Evolutionary conservation across 192 early-diverging fungal genomes (phyloP), one percentile per base, ranked within the genome.

Genomic region (Entomortierella parvispora): DNA sequence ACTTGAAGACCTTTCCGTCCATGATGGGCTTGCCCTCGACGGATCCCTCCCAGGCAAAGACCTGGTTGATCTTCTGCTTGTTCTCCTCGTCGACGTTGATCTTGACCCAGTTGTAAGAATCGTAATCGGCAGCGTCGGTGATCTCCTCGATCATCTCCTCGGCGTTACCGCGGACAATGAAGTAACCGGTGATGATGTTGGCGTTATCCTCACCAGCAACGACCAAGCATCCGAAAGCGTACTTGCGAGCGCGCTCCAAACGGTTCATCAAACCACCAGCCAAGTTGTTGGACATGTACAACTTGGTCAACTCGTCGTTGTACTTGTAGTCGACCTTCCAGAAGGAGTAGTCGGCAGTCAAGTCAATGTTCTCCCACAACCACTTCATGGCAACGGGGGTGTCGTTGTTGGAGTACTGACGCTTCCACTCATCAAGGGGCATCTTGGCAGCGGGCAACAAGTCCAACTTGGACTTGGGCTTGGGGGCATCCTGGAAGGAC

Each of bases 361-460:
- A 51, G 80, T 98, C 95, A 70, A 79, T 91, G 83, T 97, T 82
- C 85, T 94, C 83, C 96, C 96, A 98, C 84, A 98, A 93, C 93
- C 93, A 98, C 82, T 96, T 85, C 79, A 92, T 84, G 68, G 96
- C 96, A 47, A 83, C 87, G 53, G 92, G 91, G 74, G 94, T 94
- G 54, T 95, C 90, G 85, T 96, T 95, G 92, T 98, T 98, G 57
- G 95, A 97, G 90, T 98, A 98, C 84, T 94, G 90, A 62, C 95
- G 92, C 88, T 98, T 98, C 95, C 96, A 98, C 68, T 92, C 91
- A 63, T 98, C 95, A 51, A 98, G 76, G 69, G 86, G 81, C 84
- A 98, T 92, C 65, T 84, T 72, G 69, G 93, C 90, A 53, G 90
- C 88, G 65, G 95, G 95, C 69, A 96, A 87, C 69, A 90, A 83